Evolutionary conservation across 2,329 filamentous ascomycete genomes (phyloP), one percentile per base, ranked within the genome.

Genomic region (Aspergillus sergii): DNA sequence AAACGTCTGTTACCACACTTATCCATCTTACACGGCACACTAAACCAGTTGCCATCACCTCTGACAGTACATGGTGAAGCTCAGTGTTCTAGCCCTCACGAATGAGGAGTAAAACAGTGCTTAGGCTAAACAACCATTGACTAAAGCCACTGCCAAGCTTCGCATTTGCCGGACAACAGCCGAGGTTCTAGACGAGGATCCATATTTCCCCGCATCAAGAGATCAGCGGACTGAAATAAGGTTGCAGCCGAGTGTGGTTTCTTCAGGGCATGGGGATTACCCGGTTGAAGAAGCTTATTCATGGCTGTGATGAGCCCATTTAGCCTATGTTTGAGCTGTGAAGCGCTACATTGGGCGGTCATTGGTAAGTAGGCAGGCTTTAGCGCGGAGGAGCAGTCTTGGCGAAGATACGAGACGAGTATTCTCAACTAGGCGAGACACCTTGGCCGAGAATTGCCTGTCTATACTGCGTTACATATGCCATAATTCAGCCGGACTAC

Each of bases 301-400:
- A 11, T 26, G 16, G n/a, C 14, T 21, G 53, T 43, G n/a, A 9
- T 39, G 51, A 23, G 2, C 30, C 51, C 0, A 54, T 54, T 59
- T 59, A 59, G 58, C 58, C 58, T 59, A 23, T 54, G 23, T n/a
- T 0, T 8, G 48, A 45, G 32, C 58, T 51, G 19, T 23, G n/a
- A 16, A 12, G n/a, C 9, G 57, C 11, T 58, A 7, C n/a, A 12
- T 23, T 7, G 23, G 57, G 16, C 32, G 36, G 32, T 36, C 23
- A 36, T 46, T 10, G 2, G 34, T 2, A 16, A 16, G 12, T 16
- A 8, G 34, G 34, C 12, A 36, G 6, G 34, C 6, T 2, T 36
- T 36, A 36, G 34, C 14, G 34, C 14, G 34, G 34, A 16, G 5
- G 34, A 36, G 14, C 34, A 26, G 8, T 26, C 45, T 48, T 28